Evolutionary conservation across 225 moss, liverwort and hornwort genomes (phyloP).

Genomic region (Polytrichum formosum): DNA sequence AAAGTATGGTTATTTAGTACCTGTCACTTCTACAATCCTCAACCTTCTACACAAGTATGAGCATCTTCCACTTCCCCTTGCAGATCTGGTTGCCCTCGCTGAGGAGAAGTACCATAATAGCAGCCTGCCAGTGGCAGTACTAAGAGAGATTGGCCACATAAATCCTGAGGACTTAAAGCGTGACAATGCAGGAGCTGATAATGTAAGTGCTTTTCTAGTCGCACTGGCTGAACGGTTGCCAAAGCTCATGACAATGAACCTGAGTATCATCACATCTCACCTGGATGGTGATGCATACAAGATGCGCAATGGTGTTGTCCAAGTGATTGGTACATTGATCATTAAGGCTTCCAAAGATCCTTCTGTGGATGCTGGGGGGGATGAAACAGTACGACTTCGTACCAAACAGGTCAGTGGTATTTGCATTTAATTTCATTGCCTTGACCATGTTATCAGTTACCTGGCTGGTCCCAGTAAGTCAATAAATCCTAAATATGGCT

Average conservation of each 20-base stretch:
- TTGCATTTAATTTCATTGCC: neutral
- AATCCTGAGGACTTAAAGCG: constrained; percentile 70
- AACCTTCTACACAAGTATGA: constrained; percentile 84
- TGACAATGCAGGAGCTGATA: constrained; percentile 79
- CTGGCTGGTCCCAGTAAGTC: neutral
- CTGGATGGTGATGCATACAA: constrained; percentile 88
- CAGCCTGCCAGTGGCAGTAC: constrained; percentile 73
- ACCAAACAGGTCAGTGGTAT: constrained; percentile 61
- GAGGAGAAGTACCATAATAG: constrained; percentile 69
- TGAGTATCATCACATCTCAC: constrained; percentile 79
- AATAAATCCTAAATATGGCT: no score
- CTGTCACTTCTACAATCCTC: constrained; percentile 73
- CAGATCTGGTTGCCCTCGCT: constrained; percentile 71
- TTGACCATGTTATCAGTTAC: neutral
- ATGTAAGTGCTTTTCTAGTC: constrained; percentile 75
- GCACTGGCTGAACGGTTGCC: constrained; percentile 77
- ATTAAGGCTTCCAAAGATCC: constrained; percentile 67
- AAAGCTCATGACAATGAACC: constrained; percentile 70
- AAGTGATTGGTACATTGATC: constrained; percentile 78
- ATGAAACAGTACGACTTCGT: constrained; percentile 69
- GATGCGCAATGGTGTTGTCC: constrained; percentile 86
- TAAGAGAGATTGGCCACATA: constrained; percentile 83
- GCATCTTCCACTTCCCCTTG: constrained; percentile 74
- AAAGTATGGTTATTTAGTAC: constrained; percentile 70
- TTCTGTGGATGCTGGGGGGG: constrained; percentile 48